These are phyloP conservation scores for Cavenderia fasciculata DNA, from an alignment of 78 protist species.

Conservation along the genomic window DNA sequence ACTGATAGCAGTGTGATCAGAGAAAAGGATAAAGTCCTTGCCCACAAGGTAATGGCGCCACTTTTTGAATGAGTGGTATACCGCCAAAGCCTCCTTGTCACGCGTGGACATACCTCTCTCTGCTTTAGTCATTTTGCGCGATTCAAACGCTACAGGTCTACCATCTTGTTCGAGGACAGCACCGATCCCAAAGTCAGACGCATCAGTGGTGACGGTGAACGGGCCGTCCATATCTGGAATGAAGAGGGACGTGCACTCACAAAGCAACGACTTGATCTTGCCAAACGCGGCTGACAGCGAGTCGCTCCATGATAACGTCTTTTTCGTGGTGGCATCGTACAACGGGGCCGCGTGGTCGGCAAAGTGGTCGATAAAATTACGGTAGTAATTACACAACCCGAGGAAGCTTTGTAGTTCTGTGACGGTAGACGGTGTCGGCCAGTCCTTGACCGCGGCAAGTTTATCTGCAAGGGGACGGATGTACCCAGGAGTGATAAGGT, in stretches of 20 bases:
- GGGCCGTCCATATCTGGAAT: neutral
- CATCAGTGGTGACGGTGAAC: slow-evolving; percentile 24
- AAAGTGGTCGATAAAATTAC: neutral
- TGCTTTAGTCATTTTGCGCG: neutral
- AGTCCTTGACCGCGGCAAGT: neutral
- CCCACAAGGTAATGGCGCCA: slow-evolving; percentile 1
- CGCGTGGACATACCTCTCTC: slow-evolving; percentile 16
- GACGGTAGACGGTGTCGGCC: neutral
- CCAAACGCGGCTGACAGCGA: neutral
- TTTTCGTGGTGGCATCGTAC: neutral
- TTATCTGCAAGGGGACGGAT: neutral
- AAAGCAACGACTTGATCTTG: neutral
- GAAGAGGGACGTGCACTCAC: neutral
- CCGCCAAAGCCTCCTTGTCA: slow-evolving; percentile 41
- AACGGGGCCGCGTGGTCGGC: too few species aligned
- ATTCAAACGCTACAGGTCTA: slow-evolving; percentile 25
- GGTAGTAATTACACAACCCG: neutral
- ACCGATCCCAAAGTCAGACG: slow-evolving; percentile 35
- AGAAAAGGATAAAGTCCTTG: neutral
- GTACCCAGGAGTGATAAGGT: neutral
- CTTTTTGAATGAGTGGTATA: neutral
- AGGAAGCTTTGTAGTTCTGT: neutral
- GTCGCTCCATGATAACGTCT: neutral
- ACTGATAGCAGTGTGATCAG: slow-evolving; percentile 55
- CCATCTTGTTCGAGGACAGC: slow-evolving; percentile 45